Conservation (phyloP, 495 filamentous ascomycete genomes). For the Podospora conica region DNA sequence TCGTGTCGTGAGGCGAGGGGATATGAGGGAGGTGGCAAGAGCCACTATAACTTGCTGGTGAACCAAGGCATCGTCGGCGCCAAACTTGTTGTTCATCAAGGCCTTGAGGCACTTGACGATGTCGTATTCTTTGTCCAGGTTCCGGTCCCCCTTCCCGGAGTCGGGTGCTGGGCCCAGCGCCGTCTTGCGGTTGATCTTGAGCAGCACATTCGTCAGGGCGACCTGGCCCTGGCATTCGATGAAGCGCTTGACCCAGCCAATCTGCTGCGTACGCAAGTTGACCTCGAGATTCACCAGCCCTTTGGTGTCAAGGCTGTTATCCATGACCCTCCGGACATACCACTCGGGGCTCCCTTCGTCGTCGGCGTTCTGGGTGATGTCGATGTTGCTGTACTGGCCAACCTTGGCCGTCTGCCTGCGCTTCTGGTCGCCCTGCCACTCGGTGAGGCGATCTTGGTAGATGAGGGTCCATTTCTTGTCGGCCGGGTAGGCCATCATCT, state of each 20-base stretch:
- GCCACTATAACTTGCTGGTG: constrained; percentile 88
- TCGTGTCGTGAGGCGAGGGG: constrained; percentile 81
- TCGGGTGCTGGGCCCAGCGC: constrained; percentile 66
- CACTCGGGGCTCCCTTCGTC: constrained; percentile 96
- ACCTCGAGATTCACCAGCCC: constrained; percentile 87
- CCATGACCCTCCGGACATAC: constrained; percentile 97
- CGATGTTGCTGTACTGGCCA: constrained; percentile 49
- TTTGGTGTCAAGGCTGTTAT: constrained; percentile 87
- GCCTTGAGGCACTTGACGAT: constrained; percentile 97
- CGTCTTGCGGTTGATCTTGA: constrained; percentile 85
- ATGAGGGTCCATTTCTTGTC: constrained; percentile 97
- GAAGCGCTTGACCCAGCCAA: constrained; percentile 94
- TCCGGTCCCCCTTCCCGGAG: constrained; percentile 67
- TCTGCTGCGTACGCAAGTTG: constrained; percentile 90
- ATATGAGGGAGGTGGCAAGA: constrained; percentile 79
- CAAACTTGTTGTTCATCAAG: constrained; percentile 98
- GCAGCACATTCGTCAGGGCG: constrained; percentile 86
- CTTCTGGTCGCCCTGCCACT: constrained; percentile 92
- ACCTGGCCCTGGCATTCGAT: constrained; percentile 97
- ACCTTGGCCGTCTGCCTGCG: constrained; percentile 65
- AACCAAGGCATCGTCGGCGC: constrained; percentile 89
- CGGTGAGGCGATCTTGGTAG: constrained; percentile 87
- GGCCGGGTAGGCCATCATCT: constrained; percentile 91
- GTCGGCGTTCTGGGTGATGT: constrained; percentile 66
- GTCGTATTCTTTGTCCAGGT: constrained; percentile 92